phyloP scores from a whole-genome alignment of 2,329 filamentous ascomycete species.

The Huntiella moniliformis region DNA sequence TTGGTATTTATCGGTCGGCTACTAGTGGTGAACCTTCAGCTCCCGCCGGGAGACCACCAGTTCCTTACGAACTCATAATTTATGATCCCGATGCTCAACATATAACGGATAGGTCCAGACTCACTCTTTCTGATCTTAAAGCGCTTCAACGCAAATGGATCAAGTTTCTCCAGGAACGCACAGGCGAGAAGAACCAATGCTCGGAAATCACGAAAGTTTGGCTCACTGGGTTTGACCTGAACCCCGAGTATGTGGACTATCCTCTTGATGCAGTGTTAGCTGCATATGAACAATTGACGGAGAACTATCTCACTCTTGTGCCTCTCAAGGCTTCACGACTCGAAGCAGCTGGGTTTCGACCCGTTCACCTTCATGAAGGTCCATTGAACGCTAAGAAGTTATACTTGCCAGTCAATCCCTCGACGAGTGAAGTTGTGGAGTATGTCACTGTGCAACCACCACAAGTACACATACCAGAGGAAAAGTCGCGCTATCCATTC shows the following conservation, averaged over 20 bases:
- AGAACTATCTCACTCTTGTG: no score
- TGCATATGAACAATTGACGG: no score
- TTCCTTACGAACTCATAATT: slow-evolving; percentile 30
- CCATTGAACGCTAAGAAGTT: no score
- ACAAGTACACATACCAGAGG: no score
- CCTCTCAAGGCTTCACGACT: no score
- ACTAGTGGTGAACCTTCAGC: slow-evolving; percentile 18
- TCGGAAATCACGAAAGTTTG: slow-evolving; percentile 25
- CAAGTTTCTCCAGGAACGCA: slow-evolving; percentile 18
- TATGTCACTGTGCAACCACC: slow-evolving; percentile 16
- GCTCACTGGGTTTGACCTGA: slow-evolving; percentile 22
- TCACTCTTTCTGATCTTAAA: slow-evolving; percentile 21
- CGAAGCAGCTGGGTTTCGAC: no score
- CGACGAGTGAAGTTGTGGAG: no score
- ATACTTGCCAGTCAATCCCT: no score
- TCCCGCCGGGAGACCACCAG: slow-evolving; percentile 14
- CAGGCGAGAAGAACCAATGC: slow-evolving; percentile 17
- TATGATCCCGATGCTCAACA: slow-evolving; percentile 27
- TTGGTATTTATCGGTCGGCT: slow-evolving; percentile 28
- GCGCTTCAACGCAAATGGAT: slow-evolving; percentile 29
- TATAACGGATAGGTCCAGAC: slow-evolving; percentile 4
- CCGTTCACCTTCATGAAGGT: no score
- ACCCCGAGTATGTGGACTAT: slow-evolving; percentile 12
- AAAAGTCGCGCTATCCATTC: no score
- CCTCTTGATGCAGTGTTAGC: slow-evolving; percentile 20